Evolutionary conservation across 2,329 filamentous ascomycete species (phyloP), one percentile per base, ranked within the genome.

Genomic region (Cercospora beticola): DNA sequence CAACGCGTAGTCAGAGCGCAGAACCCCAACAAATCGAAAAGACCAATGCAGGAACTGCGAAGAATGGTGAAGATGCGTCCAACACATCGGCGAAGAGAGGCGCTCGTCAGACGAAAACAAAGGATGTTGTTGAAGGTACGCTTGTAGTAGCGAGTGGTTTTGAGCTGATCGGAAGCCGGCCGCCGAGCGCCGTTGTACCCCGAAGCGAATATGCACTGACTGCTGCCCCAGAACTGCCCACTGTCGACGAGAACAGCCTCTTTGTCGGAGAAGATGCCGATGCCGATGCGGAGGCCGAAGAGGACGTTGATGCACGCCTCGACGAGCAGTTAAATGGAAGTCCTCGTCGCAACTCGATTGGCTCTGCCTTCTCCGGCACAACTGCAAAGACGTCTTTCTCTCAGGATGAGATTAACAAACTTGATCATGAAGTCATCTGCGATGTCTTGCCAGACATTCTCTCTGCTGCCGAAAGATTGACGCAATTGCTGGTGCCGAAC

Each of bases 301-400:
- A 67, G n/a, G 36, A 43, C 33, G 57, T 59, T 5, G 58, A 75
- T 18, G 66, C 66, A 21, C 49, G 63, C 6, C 46, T 65, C n/a
- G 66, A 64, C 9, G 73, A 73, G 46, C 70, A 75, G 28, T 60
- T 62, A 9, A 63, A 71, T 28, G 72, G 73, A 16, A 61, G 65
- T 57, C 68, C 54, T 12, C 68, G 72, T 18, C 66, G 67, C 18
- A 59, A 28, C 16, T 71, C 71, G 1, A 64, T 46, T 28, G 72
- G 73, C 16, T 84, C 82, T 5, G 79, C 77, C 49, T 80, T 83
- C 73, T 84, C 83, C 4, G 82, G 82, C 14, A 84, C 81, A 2
- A 84, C 83, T 2, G 81, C 81, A 4, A 82, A 82, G 54, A 82
- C 82, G 0, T 82, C 82, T 2, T 81, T 82, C 65, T 83, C 82